Evolutionary conservation across 78 protist species (phyloP).

Genomic region (Isochrysis galbana): DNA sequence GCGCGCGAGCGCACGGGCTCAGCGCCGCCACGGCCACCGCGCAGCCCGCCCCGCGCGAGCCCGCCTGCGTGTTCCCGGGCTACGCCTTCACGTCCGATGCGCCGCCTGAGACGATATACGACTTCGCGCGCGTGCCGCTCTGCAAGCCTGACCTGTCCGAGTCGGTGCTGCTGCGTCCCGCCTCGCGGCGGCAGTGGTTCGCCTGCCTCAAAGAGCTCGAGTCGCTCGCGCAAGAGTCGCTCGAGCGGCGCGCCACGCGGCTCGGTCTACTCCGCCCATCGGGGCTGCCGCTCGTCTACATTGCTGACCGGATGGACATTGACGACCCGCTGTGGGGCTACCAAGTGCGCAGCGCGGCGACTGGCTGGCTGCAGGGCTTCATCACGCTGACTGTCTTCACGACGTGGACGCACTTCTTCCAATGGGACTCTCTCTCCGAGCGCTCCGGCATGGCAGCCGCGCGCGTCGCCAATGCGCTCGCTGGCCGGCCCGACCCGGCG

Average conservation of each 20-base stretch:
- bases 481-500: not conserved
- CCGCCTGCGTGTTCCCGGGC: not conserved
- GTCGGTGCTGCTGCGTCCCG: not conserved
- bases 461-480: not conserved
- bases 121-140: not conserved
- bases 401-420: not conserved
- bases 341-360: not conserved
- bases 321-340: constrained; percentile 25
- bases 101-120: not conserved
- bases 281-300: constrained; percentile 19
- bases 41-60: no score
- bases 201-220: not conserved
- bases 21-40: no score
- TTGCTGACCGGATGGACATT: not conserved
- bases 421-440: not conserved
- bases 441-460: not conserved
- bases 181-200: not conserved
- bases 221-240: not conserved
- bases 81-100: not conserved
- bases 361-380: not conserved
- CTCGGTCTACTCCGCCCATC: not conserved
- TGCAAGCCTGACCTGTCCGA: not conserved
- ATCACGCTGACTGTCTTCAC: not conserved
- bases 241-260: not conserved
- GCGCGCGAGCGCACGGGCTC: no score